phyloP scores from a whole-genome alignment of 768 basidiomycete species.

The Steccherinum ochraceum region DNA sequence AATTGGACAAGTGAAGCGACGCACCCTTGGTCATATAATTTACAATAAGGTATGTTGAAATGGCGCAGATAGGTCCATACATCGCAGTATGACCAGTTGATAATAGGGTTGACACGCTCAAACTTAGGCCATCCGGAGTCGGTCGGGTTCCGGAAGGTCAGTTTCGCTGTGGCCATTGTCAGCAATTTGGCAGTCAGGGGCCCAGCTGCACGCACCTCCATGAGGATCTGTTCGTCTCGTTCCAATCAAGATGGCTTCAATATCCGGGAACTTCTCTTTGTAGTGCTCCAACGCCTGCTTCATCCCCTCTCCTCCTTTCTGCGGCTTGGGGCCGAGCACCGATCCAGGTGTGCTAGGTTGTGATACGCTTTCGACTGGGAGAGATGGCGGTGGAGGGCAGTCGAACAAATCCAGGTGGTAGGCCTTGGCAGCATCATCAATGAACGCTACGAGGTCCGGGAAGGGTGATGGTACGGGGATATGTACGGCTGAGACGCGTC shows the following conservation, averaged over 20 bases:
- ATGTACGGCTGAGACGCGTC: constrained; percentile 66
- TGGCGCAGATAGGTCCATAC: constrained; percentile 83
- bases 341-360: constrained; percentile 26
- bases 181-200: too few species aligned
- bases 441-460: constrained; percentile 76
- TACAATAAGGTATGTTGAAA: constrained; percentile 79
- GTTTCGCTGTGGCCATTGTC: too few species aligned
- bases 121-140: constrained; percentile 88
- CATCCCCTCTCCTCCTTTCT: constrained; percentile 69
- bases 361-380: constrained; percentile 43
- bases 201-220: constrained; percentile 72
- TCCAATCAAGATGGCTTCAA: constrained; percentile 83
- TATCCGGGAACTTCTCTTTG: constrained; percentile 55
- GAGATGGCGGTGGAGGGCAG: constrained; percentile 30
- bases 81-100: constrained; percentile 89
- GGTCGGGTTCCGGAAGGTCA: constrained; percentile 71
- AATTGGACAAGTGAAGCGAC: too few species aligned
- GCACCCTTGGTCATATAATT: constrained; percentile 86
- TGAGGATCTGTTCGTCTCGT: constrained; percentile 89
- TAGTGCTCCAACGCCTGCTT: constrained; percentile 69
- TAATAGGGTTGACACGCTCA: constrained; percentile 90
- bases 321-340: constrained; percentile 19
- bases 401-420: constrained; percentile 79
- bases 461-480: constrained; percentile 91
- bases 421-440: constrained; percentile 46